phyloP scores from a whole-genome alignment of 2,329 filamentous ascomycete species.

The Lasiodiplodia theobromae region DNA sequence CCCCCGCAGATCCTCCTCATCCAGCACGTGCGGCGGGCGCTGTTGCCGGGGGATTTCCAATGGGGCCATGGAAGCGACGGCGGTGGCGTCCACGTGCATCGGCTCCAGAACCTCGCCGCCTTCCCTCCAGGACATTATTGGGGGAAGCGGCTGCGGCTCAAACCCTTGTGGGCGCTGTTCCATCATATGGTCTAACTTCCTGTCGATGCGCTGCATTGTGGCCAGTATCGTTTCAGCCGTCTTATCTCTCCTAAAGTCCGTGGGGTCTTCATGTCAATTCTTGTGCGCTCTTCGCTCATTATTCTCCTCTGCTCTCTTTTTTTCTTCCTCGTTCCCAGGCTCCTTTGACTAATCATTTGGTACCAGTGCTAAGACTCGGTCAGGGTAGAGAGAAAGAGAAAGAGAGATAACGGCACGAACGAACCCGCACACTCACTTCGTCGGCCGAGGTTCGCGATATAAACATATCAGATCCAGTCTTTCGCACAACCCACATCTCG shows the following conservation, averaged over 20 bases:
- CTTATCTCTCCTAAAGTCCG: neutral
- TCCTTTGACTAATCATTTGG: neutral
- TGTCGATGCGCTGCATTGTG: neutral
- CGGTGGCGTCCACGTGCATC: neutral
- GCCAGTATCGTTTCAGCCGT: neutral
- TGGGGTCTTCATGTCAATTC: neutral
- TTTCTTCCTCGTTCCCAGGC: neutral
- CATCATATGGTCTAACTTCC: conserved; percentile 16
- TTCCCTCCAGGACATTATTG: neutral
- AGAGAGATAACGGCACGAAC: neutral
- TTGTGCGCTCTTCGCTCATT: neutral
- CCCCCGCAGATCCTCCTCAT: neutral
- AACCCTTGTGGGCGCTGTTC: neutral
- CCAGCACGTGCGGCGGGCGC: neutral
- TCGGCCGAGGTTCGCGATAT: conserved; percentile 67
- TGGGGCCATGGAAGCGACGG: neutral
- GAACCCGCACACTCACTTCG: conserved; percentile 59
- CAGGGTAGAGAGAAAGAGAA: no score
- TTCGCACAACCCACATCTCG: conserved; percentile 67
- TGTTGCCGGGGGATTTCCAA: neutral
- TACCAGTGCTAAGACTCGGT: neutral
- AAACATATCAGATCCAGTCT: conserved; percentile 65
- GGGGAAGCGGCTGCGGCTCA: neutral
- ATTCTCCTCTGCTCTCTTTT: neutral
- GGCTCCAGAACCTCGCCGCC: neutral